phyloP scores from a whole-genome alignment of 495 filamentous ascomycete genomes.

The Oleoguttula mirabilis region DNA sequence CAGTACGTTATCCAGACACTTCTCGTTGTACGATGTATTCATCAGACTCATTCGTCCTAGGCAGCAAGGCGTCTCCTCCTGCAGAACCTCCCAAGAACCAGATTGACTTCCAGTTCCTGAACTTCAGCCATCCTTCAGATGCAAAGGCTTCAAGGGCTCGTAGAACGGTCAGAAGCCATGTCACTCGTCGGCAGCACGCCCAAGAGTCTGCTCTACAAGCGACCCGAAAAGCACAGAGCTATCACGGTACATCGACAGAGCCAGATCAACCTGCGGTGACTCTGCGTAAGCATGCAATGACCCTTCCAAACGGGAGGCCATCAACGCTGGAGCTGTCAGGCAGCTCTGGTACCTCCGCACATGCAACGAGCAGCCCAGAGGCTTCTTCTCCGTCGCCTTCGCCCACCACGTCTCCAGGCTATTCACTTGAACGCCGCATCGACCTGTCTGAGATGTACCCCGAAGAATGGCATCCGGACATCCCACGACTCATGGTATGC shows the following conservation, averaged over 20 bases:
- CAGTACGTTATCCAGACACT: constrained; percentile 11
- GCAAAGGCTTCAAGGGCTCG: constrained; percentile 15
- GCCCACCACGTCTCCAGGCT: constrained; percentile 1
- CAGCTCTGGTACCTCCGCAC: neutral
- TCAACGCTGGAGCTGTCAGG: constrained; percentile 3
- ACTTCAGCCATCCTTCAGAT: constrained; percentile 19
- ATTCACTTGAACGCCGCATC: neutral
- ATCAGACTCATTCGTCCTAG: too few species aligned
- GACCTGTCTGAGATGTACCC: constrained; percentile 14
- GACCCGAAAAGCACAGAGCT: constrained; percentile 11
- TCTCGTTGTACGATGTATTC: too few species aligned
- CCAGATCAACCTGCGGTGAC: too few species aligned
- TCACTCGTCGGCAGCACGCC: constrained; percentile 18
- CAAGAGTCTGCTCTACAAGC: constrained; percentile 16
- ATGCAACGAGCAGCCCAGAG: constrained; percentile 12
- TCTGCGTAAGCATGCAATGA: constrained; percentile 2
- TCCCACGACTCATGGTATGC: constrained; percentile 11
- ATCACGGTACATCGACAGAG: too few species aligned
- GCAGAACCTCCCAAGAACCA: constrained; percentile 5
- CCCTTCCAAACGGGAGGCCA: constrained; percentile 6
- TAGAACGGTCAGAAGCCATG: constrained; percentile 16
- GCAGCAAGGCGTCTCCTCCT: constrained; percentile 14
- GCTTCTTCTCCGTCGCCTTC: constrained; percentile 8
- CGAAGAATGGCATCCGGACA: constrained; percentile 11
- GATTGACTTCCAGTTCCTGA: constrained; percentile 21